Conservation (phyloP, 345 rosid species). For the Camelina neglecta region DNA sequence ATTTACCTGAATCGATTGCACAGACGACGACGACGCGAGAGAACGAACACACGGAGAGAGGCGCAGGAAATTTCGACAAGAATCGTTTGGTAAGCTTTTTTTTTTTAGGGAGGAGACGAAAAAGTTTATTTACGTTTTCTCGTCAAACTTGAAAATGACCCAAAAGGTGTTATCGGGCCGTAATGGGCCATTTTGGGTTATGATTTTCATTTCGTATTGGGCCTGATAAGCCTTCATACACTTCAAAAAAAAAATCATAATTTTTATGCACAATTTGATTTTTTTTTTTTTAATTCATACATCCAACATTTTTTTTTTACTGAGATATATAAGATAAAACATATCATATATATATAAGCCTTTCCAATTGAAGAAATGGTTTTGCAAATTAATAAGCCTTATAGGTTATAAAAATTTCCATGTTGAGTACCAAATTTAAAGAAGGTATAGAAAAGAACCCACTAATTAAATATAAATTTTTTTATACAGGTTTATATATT, state of each 20-base stretch:
- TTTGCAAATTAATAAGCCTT: too few relatives aligned
- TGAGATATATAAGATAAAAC: too few relatives aligned
- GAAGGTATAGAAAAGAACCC: too few relatives aligned
- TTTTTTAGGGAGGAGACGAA: neutral
- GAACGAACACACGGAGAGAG: conserved; percentile 7
- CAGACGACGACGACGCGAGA: conserved; percentile 30
- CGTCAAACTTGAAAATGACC: neutral
- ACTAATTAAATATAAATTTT: too few relatives aligned
- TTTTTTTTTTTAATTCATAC: too few relatives aligned
- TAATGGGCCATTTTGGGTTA: neutral
- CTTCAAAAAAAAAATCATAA: too few relatives aligned
- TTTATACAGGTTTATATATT: neutral
- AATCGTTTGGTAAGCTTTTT: neutral
- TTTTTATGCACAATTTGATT: too few relatives aligned
- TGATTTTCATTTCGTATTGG: neutral
- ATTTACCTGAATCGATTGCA: conserved; percentile 32
- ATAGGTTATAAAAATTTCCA: neutral
- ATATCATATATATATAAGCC: too few relatives aligned
- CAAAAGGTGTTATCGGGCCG: neutral
- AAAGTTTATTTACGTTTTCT: neutral
- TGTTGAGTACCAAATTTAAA: neutral
- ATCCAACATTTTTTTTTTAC: too few relatives aligned
- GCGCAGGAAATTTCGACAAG: conserved; percentile 12
- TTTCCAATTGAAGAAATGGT: too few relatives aligned
- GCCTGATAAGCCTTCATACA: too few relatives aligned